phyloP scores from a whole-genome alignment of 164 flowering plant genomes.

The Amborella trichopoda region DNA sequence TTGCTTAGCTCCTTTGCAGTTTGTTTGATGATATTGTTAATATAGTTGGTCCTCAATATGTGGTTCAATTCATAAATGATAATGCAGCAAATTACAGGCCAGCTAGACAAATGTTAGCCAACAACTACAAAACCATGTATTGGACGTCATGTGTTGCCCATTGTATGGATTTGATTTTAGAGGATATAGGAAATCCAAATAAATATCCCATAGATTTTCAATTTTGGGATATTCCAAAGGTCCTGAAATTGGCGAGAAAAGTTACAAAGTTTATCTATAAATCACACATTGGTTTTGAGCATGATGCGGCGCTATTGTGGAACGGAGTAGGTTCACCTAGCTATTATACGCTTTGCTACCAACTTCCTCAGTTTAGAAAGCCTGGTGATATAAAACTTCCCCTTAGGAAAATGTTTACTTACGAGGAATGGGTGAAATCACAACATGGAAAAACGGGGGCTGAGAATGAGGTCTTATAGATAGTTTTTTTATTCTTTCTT shows the following conservation, averaged over 20 bases:
- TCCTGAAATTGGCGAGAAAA: constrained; percentile 18
- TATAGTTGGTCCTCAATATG: too few relatives aligned
- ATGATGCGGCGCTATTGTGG: constrained; percentile 30
- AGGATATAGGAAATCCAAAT: too few relatives aligned
- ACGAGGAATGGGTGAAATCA: constrained; percentile 25
- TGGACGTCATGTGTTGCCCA: constrained; percentile 39
- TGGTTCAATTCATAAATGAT: constrained; percentile 38
- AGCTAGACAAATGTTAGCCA: constrained; percentile 24
- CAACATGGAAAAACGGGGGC: too few relatives aligned
- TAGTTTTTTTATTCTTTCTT: too few relatives aligned
- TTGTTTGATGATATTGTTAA: too few relatives aligned
- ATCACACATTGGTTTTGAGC: constrained; percentile 19
- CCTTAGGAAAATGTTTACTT: constrained; percentile 29
- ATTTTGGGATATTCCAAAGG: constrained; percentile 22
- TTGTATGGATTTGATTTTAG: constrained; percentile 36
- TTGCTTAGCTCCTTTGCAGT: constrained; percentile 27
- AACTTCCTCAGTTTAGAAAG: constrained; percentile 26
- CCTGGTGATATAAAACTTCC: constrained; percentile 13
- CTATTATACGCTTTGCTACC: constrained; percentile 24
- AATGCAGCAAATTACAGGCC: constrained; percentile 15
- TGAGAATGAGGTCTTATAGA: constrained; percentile 21
- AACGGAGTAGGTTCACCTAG: constrained; percentile 25
- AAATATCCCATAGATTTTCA: too few relatives aligned
- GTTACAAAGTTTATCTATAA: constrained; percentile 28
- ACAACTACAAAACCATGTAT: constrained; percentile 20